A percentile compares a stretch with the other conserved stretches of the same genome.
phyloP scores from a whole-genome alignment of 2,329 filamentous ascomycete genomes.

The Fusarium sarcochroum region DNA sequence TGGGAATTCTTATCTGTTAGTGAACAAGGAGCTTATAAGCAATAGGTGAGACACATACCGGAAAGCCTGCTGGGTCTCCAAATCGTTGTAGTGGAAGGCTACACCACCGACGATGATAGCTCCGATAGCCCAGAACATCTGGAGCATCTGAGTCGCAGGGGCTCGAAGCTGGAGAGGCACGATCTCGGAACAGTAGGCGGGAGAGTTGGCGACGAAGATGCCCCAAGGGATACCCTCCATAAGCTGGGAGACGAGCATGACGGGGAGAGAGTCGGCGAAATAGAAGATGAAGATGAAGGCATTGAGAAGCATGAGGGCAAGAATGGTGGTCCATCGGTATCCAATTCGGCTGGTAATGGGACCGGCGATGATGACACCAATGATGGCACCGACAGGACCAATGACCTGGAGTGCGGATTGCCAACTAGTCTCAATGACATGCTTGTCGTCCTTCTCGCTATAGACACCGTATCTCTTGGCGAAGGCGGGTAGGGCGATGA shows the following conservation, averaged over 20 bases:
- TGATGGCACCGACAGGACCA: conserved; percentile 54
- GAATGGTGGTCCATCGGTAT: conserved; percentile 56
- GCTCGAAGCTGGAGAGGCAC: conserved; percentile 70
- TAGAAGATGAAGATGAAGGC: conserved; percentile 65
- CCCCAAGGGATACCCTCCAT: conserved; percentile 74
- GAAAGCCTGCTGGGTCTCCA: conserved; percentile 17
- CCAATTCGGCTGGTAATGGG: conserved; percentile 55
- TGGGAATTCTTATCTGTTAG: conserved; percentile 59
- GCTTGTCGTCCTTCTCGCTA: conserved; percentile 37
- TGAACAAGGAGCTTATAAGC: conserved; percentile 37
- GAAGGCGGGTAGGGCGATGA: conserved; percentile 60
- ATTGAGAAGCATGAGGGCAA: conserved; percentile 56
- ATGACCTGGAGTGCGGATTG: conserved; percentile 54
- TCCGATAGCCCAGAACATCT: conserved; percentile 76
- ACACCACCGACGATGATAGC: conserved; percentile 70
- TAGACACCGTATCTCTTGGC: conserved; percentile 55
- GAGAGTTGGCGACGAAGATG: conserved; percentile 74
- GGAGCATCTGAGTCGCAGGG: conserved; percentile 70
- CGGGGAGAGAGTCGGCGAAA: conserved; percentile 60
- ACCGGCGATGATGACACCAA: conserved; percentile 56
- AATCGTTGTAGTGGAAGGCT: conserved; percentile 64
- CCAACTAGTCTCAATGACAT: conserved; percentile 58
- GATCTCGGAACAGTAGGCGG: conserved; percentile 72
- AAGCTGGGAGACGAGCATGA: conserved; percentile 66
- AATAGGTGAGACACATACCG: conserved; percentile 35